phyloP scores from a whole-genome alignment of 306 rosid species.

The Betula pendula region DNA sequence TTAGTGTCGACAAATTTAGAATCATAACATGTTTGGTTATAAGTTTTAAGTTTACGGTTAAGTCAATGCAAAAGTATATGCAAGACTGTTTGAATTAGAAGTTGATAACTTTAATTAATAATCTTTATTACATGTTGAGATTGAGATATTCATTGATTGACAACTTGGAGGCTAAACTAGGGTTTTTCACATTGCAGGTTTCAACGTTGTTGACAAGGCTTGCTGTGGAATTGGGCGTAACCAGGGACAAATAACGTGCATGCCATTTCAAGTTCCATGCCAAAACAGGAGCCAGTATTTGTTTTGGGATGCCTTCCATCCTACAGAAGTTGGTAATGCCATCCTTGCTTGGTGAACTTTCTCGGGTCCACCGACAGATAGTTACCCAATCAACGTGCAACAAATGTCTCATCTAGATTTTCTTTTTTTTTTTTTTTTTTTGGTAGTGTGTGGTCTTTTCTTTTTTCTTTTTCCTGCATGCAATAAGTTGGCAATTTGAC shows the following conservation, averaged over 20 bases:
- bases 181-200: conserved; percentile 43
- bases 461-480: neutral
- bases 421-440: neutral
- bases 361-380: conserved; percentile 52
- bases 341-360: conserved; percentile 62
- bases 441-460: too few species aligned
- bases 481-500: too few species aligned
- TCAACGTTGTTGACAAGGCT: conserved; percentile 57
- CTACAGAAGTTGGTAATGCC: conserved; percentile 60
- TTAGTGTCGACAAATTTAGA: too few species aligned
- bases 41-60: too few species aligned
- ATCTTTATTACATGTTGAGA: too few species aligned
- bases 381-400: conserved; percentile 66
- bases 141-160: too few species aligned
- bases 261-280: conserved; percentile 62
- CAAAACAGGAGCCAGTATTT: conserved; percentile 38
- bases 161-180: too few species aligned
- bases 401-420: conserved; percentile 56
- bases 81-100: too few species aligned
- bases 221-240: conserved; percentile 75
- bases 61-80: too few species aligned
- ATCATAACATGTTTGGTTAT: too few species aligned
- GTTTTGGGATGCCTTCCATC: conserved; percentile 94
- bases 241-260: conserved; percentile 62
- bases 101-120: too few species aligned